A percentile compares a stretch with the other conserved stretches of the same genome.
These are phyloP conservation scores for Ceratocystis alfenasii DNA, from an alignment of 2,329 filamentous ascomycete genomes.

Conservation along the genomic window DNA sequence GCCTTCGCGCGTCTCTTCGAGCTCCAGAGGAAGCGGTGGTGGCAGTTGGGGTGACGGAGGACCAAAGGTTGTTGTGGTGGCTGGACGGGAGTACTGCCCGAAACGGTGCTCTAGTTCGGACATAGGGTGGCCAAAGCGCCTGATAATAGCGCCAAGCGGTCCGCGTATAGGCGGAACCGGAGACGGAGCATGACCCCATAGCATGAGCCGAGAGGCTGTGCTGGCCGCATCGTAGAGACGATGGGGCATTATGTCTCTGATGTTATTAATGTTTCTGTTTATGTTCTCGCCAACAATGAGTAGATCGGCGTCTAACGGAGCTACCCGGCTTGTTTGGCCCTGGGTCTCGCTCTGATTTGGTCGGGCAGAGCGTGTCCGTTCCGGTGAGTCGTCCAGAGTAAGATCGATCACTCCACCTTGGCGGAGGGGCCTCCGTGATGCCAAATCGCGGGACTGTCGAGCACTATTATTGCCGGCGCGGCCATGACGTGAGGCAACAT, in stretches of 20 bases:
- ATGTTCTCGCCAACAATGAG: neutral
- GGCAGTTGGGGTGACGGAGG: conserved; percentile 26
- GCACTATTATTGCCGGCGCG: neutral
- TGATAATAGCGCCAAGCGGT: neutral
- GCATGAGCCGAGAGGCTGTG: neutral
- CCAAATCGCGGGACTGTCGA: conserved; percentile 1
- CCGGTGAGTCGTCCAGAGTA: conserved; percentile 35
- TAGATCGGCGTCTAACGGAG: neutral
- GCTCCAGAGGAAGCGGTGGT: conserved; percentile 29
- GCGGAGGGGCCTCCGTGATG: neutral
- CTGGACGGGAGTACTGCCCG: neutral
- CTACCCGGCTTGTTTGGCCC: neutral
- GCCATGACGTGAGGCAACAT: neutral
- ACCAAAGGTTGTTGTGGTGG: conserved; percentile 29
- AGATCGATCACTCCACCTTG: conserved; percentile 38
- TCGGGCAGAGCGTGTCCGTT: neutral
- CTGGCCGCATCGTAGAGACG: neutral
- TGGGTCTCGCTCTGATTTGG: neutral
- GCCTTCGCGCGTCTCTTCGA: conserved; percentile 45
- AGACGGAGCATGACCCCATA: neutral
- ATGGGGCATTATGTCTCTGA: neutral
- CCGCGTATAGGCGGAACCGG: neutral
- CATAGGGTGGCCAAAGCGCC: neutral
- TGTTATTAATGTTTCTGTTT: neutral
- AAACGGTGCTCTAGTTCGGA: neutral